A percentile compares a stretch with the other conserved stretches of the same genome.
phyloP scores from a whole-genome alignment of 768 basidiomycete genomes.

The Pisolithus orientalis region DNA sequence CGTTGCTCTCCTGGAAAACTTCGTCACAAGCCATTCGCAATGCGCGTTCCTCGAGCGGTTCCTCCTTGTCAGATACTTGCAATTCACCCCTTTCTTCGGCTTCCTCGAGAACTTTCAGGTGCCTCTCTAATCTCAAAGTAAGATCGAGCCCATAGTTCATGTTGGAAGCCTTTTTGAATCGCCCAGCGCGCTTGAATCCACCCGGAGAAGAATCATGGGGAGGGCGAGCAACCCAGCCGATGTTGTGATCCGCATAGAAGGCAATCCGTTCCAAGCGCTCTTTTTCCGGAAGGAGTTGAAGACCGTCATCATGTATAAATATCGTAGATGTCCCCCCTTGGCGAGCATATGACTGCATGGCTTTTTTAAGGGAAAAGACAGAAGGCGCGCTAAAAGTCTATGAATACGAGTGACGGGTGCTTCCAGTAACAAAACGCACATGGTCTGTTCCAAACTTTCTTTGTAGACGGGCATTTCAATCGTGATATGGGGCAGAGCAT shows the following conservation, averaged over 20 bases:
- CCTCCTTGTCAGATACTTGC: slow-evolving; percentile 32
- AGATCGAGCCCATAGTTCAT: slow-evolving; percentile 69
- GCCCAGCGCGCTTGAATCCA: slow-evolving; percentile 59
- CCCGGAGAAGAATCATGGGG: slow-evolving; percentile 44
- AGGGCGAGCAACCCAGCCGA: slow-evolving; percentile 79
- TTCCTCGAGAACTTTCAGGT: slow-evolving; percentile 34
- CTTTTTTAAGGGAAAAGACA: slow-evolving; percentile 68
- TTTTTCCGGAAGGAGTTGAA: slow-evolving; percentile 55
- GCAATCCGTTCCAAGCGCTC: slow-evolving; percentile 59
- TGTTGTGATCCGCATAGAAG: slow-evolving; percentile 67
- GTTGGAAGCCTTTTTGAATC: slow-evolving; percentile 88
- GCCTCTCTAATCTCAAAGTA: slow-evolving; percentile 45
- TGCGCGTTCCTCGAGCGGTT: slow-evolving; percentile 64
- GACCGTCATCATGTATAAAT: slow-evolving; percentile 66
- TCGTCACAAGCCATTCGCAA: slow-evolving; percentile 72
- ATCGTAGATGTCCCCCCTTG: slow-evolving; percentile 78
- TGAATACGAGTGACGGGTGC: not conserved
- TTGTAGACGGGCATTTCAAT: slow-evolving; percentile 88
- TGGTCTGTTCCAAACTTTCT: slow-evolving; percentile 74
- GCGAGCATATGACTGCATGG: slow-evolving; percentile 82
- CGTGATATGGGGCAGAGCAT: slow-evolving; percentile 65
- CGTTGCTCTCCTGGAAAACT: slow-evolving; percentile 50
- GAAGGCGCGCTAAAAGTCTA: slow-evolving; percentile 49
- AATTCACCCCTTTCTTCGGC: slow-evolving; percentile 37
- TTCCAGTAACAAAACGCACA: slow-evolving; percentile 41